phyloP scores from a whole-genome alignment of 257 asterid genomes.

The Euphrasia confusa region DNA sequence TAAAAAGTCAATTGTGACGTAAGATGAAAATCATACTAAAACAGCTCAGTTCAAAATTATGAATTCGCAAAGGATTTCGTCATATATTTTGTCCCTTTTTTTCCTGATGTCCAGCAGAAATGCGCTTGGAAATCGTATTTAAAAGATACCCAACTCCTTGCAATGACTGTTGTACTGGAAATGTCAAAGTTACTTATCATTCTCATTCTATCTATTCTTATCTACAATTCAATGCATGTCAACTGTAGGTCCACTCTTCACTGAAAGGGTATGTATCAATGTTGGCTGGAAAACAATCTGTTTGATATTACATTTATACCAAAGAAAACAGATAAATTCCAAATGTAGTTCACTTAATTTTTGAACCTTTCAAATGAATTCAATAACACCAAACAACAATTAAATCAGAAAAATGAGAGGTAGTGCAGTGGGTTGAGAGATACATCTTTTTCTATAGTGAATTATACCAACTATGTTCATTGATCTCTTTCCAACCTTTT shows the following conservation, averaged over 20 bases:
- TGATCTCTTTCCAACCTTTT: background rate
- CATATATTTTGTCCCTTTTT: too few relatives aligned
- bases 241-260: background rate
- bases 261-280: slow-evolving; percentile 1
- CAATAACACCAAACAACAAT: too few relatives aligned
- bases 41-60: background rate
- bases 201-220: background rate
- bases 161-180: slow-evolving; percentile 3
- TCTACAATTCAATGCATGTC: slow-evolving; percentile 18
- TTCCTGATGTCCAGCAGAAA: too few relatives aligned
- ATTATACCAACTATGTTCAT: background rate
- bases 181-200: slow-evolving; percentile 1
- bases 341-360: too few relatives aligned
- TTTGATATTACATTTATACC: too few relatives aligned
- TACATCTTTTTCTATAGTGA: background rate
- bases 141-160: background rate
- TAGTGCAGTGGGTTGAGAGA: too few relatives aligned
- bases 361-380: too few relatives aligned
- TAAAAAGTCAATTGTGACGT: slow-evolving; percentile 13
- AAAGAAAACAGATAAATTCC: too few relatives aligned
- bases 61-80: background rate
- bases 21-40: slow-evolving; percentile 5
- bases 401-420: too few relatives aligned
- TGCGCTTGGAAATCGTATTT: too few relatives aligned
- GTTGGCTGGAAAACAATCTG: background rate